Evolutionary conservation across 169 alveolate genomes (phyloP).

Genomic region (Plasmodium blacklocki): DNA sequence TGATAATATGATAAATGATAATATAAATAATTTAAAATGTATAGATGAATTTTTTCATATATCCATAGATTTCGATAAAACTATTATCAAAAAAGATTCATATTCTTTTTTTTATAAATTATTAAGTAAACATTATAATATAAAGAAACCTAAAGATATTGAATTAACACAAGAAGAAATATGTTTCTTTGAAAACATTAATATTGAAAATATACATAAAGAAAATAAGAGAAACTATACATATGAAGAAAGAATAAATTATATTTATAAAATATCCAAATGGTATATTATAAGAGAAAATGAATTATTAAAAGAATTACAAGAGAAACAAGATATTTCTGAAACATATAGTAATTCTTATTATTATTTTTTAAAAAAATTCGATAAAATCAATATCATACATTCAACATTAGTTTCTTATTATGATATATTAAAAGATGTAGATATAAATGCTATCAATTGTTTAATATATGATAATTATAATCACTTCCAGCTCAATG

Average conservation of each 20-base stretch:
- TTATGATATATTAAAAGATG: constrained; percentile 55
- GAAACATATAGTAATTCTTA: constrained; percentile 33
- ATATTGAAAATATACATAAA: constrained; percentile 2
- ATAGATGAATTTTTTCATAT: constrained; percentile 42
- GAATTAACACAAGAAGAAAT: constrained; percentile 45
- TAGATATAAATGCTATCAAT: constrained; percentile 24
- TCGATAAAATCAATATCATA: background rate
- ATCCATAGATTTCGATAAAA: constrained; percentile 66
- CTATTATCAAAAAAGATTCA: constrained; percentile 51
- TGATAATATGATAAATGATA: background rate
- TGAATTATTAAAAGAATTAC: constrained; percentile 2
- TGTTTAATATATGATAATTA: constrained; percentile 26
- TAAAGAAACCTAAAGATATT: background rate
- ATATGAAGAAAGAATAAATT: constrained; percentile 16
- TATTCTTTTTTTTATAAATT: constrained; percentile 33
- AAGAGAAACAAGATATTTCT: background rate
- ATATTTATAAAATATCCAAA: background rate
- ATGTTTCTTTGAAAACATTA: constrained; percentile 17
- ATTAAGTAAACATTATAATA: background rate
- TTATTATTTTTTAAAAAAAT: constrained; percentile 19
- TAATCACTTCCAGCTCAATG: constrained; percentile 34
- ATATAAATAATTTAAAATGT: background rate
- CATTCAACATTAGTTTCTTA: constrained; percentile 17
- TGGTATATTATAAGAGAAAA: constrained; percentile 33
- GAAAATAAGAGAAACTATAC: constrained; percentile 14